Evolutionary conservation across 1,139 yeast genomes (phyloP).

Genomic region (Candida smagusa): DNA sequence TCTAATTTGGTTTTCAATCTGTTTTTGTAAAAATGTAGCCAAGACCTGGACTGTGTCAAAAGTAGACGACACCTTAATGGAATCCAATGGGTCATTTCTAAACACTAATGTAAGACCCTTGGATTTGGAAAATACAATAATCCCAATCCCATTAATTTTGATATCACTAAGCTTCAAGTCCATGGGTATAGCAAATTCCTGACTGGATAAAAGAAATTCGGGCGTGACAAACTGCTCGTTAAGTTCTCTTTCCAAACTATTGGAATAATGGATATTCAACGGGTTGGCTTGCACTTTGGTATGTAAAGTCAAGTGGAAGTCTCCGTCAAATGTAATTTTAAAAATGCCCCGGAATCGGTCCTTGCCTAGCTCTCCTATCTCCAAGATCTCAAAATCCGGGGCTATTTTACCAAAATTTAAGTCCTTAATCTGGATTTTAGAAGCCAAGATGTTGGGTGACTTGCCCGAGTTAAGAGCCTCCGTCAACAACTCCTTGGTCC

Average conservation of each 20-base stretch:
- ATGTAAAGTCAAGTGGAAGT: slow-evolving; percentile 73
- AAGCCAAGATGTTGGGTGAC: slow-evolving; percentile 72
- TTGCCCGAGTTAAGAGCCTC: slow-evolving; percentile 78
- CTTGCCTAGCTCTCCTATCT: slow-evolving; percentile 78
- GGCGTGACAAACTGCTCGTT: slow-evolving; percentile 55
- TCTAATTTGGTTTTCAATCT: slow-evolving; percentile 77
- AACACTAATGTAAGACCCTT: slow-evolving; percentile 85
- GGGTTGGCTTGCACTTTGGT: slow-evolving; percentile 88
- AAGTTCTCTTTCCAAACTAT: slow-evolving; percentile 40
- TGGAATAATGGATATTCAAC: slow-evolving; percentile 61
- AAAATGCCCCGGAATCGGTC: slow-evolving; percentile 85
- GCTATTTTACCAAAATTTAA: slow-evolving; percentile 75
- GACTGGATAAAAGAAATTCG: slow-evolving; percentile 60
- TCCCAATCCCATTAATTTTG: slow-evolving; percentile 74
- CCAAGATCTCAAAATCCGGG: slow-evolving; percentile 77
- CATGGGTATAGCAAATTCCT: slow-evolving; percentile 74
- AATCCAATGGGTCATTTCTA: slow-evolving; percentile 83
- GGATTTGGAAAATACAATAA: slow-evolving; percentile 75
- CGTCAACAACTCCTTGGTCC: slow-evolving; percentile 68
- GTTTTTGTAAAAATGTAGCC: slow-evolving; percentile 75
- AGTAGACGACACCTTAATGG: slow-evolving; percentile 77
- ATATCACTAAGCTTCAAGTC: slow-evolving; percentile 74
- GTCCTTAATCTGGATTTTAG: slow-evolving; percentile 68
- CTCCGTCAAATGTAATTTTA: slow-evolving; percentile 76
- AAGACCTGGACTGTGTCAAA: slow-evolving; percentile 83